Conservation (phyloP, 2,329 filamentous ascomycete species). For the Phialemoniopsis sp. region DNA sequence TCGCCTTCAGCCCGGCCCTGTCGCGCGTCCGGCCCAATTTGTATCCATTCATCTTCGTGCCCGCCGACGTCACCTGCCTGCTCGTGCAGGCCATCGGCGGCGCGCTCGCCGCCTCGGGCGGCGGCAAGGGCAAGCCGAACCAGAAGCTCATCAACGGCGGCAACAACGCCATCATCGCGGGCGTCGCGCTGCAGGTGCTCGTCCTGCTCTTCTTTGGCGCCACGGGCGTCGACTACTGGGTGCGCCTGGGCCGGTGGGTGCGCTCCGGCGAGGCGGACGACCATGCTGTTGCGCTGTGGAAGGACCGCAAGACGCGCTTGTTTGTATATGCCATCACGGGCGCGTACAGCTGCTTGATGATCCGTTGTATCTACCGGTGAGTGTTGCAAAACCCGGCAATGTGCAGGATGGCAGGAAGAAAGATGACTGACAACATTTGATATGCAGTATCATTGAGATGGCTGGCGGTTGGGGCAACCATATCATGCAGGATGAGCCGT, state of each 20-base stretch:
- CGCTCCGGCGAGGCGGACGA: constrained; percentile 18
- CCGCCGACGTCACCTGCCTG: constrained; percentile 54
- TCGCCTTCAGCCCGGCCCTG: constrained; percentile 40
- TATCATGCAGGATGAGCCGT: constrained; percentile 59
- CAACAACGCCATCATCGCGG: constrained; percentile 49
- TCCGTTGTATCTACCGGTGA: constrained; percentile 52
- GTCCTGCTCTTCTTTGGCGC: constrained; percentile 42
- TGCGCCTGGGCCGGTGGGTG: constrained; percentile 35
- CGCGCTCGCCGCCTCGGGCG: constrained; percentile 46
- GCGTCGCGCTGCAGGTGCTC: constrained; percentile 48
- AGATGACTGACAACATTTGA: neutral
- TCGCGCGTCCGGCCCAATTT: constrained; percentile 47
- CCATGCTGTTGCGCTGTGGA: constrained; percentile 33
- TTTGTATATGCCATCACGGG: constrained; percentile 39
- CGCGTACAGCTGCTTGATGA: constrained; percentile 40
- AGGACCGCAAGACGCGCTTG: constrained; percentile 32
- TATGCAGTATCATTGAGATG: constrained; percentile 55
- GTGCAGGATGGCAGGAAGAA: too few species aligned
- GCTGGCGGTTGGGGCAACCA: constrained; percentile 59
- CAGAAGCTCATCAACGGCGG: constrained; percentile 34
- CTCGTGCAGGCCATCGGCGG: constrained; percentile 56
- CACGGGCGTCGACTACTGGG: constrained; percentile 38
- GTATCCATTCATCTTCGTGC: constrained; percentile 56
- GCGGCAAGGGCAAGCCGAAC: constrained; percentile 24
- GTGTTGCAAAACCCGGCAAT: too few species aligned